Percentiles rank a stretch among this genome's conserved stretches.
Conservation (phyloP, 2,329 filamentous ascomycete genomes). For the Annulohypoxylon truncatum region DNA sequence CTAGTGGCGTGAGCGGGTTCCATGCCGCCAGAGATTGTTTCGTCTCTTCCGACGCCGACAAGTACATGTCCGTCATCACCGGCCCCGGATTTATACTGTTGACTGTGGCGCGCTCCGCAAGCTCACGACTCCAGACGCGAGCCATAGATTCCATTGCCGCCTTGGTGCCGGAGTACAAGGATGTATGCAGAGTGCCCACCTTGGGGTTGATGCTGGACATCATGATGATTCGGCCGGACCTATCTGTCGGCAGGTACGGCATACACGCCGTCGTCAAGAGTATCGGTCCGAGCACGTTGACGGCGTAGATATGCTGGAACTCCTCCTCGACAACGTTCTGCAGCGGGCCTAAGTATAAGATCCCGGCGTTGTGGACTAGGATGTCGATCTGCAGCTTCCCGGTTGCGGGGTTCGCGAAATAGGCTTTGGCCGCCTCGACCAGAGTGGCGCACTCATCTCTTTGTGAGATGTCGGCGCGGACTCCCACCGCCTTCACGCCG, state of each 20-base stretch:
- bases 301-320: slow-evolving; percentile 65
- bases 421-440: slow-evolving; percentile 61
- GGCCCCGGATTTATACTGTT: slow-evolving; percentile 71
- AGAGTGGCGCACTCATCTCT: slow-evolving; percentile 65
- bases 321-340: slow-evolving; percentile 60
- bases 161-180: slow-evolving; percentile 71
- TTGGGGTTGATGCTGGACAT: slow-evolving; percentile 65
- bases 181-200: slow-evolving; percentile 65
- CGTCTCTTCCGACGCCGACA: slow-evolving; percentile 64
- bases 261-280: slow-evolving; percentile 66
- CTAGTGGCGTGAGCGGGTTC: slow-evolving; percentile 24
- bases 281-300: slow-evolving; percentile 68
- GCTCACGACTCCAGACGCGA: slow-evolving; percentile 69
- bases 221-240: slow-evolving; percentile 69
- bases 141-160: slow-evolving; percentile 72
- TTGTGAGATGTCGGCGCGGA: slow-evolving; percentile 72
- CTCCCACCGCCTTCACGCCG: slow-evolving; percentile 62
- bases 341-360: slow-evolving; percentile 60
- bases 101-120: slow-evolving; percentile 66
- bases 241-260: slow-evolving; percentile 66
- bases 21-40: slow-evolving; percentile 51
- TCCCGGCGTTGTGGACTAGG: slow-evolving; percentile 69
- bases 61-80: slow-evolving; percentile 59
- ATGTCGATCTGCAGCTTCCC: slow-evolving; percentile 66
- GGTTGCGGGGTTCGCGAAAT: slow-evolving; percentile 58